phyloP scores from a whole-genome alignment of 768 basidiomycete genomes.

The Crepidotus variabilis region DNA sequence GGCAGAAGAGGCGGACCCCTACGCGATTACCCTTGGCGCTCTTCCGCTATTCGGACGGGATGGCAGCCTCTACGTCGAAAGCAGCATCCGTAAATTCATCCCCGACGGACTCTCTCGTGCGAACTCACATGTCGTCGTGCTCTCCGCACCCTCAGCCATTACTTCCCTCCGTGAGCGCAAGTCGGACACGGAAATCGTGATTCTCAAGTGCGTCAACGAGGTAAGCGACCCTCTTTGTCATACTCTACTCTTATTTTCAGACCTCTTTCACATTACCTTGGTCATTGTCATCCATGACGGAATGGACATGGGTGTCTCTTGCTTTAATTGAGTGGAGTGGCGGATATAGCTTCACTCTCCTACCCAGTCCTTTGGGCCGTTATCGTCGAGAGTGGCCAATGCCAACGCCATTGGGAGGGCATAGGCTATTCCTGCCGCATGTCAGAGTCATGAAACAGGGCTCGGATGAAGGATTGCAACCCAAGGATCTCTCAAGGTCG shows the following conservation, averaged over 20 bases:
- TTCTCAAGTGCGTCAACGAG: slow-evolving; percentile 79
- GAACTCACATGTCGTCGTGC: slow-evolving; percentile 22
- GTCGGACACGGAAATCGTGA: slow-evolving; percentile 61
- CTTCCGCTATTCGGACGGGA: slow-evolving; percentile 16
- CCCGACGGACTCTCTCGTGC: slow-evolving; percentile 57
- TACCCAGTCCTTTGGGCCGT: neutral
- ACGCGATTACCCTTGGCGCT: slow-evolving; percentile 38
- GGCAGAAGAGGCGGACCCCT: slow-evolving; percentile 71
- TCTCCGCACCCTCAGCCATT: slow-evolving; percentile 51
- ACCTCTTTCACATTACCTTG: slow-evolving; percentile 1
- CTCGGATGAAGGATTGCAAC: too few species aligned
- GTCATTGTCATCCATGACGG: neutral
- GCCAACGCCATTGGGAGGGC: neutral
- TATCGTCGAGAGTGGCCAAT: neutral
- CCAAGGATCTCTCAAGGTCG: too few species aligned
- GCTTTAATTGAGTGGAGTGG: neutral
- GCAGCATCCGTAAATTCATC: slow-evolving; percentile 56
- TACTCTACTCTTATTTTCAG: neutral
- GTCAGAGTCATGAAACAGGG: neutral
- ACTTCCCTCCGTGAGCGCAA: slow-evolving; percentile 71
- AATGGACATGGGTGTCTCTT: neutral
- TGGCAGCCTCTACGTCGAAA: slow-evolving; percentile 54
- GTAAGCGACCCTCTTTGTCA: slow-evolving; percentile 29
- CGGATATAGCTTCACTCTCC: neutral
- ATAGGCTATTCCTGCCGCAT: neutral